Percentiles rank a stretch among this genome's conserved stretches.
phyloP scores from a whole-genome alignment of 2,329 filamentous ascomycete genomes.

The Davidsoniella australis region DNA sequence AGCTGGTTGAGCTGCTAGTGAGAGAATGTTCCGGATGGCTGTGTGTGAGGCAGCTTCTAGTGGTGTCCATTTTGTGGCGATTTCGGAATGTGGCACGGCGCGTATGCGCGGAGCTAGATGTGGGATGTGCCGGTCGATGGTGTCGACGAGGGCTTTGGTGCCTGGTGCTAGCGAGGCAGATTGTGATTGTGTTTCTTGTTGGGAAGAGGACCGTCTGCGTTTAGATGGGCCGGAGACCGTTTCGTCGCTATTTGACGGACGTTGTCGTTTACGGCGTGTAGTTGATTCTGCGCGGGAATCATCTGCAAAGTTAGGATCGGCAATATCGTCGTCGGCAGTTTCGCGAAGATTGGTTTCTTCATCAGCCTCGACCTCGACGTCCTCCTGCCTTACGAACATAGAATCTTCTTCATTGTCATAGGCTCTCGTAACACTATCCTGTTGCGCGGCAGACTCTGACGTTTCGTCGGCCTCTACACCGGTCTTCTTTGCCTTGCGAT shows the following conservation, averaged over 20 bases:
- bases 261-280: neutral
- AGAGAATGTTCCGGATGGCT: constrained; percentile 37
- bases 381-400: too few species aligned
- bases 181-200: neutral
- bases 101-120: constrained; percentile 34
- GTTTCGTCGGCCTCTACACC: too few species aligned
- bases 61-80: constrained; percentile 48
- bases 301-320: neutral
- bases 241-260: too few species aligned
- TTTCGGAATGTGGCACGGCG: constrained; percentile 41
- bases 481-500: neutral
- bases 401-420: too few species aligned
- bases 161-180: neutral
- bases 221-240: neutral
- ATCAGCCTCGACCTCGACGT: too few species aligned
- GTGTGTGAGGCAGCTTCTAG: constrained; percentile 37
- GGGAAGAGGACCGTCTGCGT: neutral
- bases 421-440: neutral
- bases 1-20: constrained; percentile 43
- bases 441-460: neutral
- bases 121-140: constrained; percentile 16
- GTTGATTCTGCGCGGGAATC: neutral
- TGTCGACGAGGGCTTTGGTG: constrained; percentile 20
- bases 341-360: neutral
- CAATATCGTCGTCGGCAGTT: neutral